Percentiles rank a stretch among this genome's conserved stretches.
Conservation (phyloP, 2,329 filamentous ascomycete species). For the Fusarium incarnatum region DNA sequence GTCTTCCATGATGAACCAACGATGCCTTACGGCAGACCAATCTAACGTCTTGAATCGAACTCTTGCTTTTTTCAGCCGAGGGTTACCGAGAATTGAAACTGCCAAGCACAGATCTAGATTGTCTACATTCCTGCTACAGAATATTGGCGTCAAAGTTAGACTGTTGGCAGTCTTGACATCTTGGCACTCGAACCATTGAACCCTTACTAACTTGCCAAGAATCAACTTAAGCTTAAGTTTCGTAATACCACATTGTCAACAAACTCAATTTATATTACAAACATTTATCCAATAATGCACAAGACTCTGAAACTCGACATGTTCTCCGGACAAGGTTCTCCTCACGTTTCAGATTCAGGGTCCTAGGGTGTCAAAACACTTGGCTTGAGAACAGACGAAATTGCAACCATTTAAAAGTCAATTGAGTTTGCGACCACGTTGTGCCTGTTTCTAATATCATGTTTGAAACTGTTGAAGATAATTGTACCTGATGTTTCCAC, state of each 20-base stretch:
- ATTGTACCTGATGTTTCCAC: not conserved
- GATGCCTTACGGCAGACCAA: fast-evolving
- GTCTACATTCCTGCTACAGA: not conserved
- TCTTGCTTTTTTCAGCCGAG: too few species aligned
- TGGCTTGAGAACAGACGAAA: not conserved
- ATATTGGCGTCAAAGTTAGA: not conserved
- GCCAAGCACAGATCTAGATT: not conserved
- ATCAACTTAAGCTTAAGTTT: not conserved
- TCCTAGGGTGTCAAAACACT: not conserved
- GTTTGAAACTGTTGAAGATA: not conserved
- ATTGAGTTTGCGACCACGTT: not conserved
- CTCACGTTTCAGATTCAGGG: conserved; percentile 22
- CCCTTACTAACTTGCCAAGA: fast-evolving
- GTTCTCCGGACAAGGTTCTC: not conserved
- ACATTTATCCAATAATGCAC: not conserved
- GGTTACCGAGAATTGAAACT: too few species aligned
- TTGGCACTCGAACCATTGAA: not conserved
- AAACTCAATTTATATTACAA: not conserved
- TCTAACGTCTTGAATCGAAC: fast-evolving
- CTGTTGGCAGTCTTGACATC: not conserved
- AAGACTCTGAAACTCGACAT: not conserved
- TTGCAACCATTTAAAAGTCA: not conserved
- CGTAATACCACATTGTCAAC: not conserved
- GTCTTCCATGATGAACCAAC: too few species aligned
- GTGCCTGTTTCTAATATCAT: not conserved